A percentile compares a stretch with the other conserved stretches of the same genome.
These are phyloP conservation scores for Cladorrhinum sp. DNA, from an alignment of 2,329 filamentous ascomycete genomes.

Conservation along the genomic window DNA sequence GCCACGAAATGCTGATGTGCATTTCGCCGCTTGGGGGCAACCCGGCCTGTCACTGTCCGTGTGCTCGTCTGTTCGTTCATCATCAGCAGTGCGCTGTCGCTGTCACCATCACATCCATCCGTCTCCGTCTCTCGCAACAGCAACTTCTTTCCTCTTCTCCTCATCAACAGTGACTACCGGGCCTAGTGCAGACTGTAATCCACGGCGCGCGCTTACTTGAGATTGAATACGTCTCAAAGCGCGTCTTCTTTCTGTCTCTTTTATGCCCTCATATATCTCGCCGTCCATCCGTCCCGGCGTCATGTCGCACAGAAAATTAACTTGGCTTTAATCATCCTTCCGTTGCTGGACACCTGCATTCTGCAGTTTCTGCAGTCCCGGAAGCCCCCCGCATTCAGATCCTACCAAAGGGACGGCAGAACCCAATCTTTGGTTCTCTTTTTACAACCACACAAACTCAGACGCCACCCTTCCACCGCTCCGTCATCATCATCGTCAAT, in stretches of 20 bases:
- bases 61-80: background rate
- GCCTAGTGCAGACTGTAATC: background rate
- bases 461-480: slow-evolving; percentile 4
- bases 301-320: slow-evolving; percentile 22
- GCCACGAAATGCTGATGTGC: background rate
- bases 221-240: background rate
- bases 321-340: slow-evolving; percentile 21
- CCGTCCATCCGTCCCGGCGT: slow-evolving; percentile 8
- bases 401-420: slow-evolving; percentile 2
- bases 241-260: background rate
- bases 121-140: background rate
- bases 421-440: slow-evolving; percentile 2
- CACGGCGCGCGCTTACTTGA: slow-evolving; percentile 18
- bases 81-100: slow-evolving; percentile 2
- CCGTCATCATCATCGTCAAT: background rate
- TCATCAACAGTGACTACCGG: background rate
- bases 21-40: background rate
- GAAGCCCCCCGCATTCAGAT: slow-evolving; percentile 15
- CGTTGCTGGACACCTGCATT: slow-evolving; percentile 19
- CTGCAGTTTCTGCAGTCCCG: slow-evolving; percentile 15
- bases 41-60: slow-evolving; percentile 2
- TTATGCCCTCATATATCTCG: background rate
- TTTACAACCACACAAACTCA: slow-evolving; percentile 6
- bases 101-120: slow-evolving; percentile 25
- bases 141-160: background rate